Percentiles rank a stretch among this genome's conserved stretches.
These are phyloP conservation scores for Cytospora mali DNA, from an alignment of 2,329 filamentous ascomycete species.

Conservation along the genomic window DNA sequence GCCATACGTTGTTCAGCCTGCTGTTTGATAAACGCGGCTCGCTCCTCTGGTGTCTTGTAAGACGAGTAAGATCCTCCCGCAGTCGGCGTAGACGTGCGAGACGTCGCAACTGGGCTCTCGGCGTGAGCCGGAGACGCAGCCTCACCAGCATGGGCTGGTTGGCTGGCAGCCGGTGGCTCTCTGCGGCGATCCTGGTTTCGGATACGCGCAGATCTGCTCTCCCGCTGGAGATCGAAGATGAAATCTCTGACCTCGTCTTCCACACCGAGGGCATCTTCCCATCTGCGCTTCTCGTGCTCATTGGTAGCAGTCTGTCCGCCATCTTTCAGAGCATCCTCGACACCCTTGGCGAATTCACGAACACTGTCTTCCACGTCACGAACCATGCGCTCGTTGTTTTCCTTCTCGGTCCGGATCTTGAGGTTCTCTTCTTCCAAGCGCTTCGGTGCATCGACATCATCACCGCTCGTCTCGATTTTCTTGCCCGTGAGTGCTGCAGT, in stretches of 20 bases:
- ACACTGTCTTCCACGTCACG: slow-evolving; percentile 96
- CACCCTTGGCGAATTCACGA: slow-evolving; percentile 78
- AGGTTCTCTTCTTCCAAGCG: slow-evolving; percentile 87
- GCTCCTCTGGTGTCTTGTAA: slow-evolving; percentile 89
- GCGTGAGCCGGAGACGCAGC: slow-evolving; percentile 49
- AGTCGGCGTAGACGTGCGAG: slow-evolving; percentile 56
- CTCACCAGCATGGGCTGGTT: slow-evolving; percentile 47
- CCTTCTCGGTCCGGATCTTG: slow-evolving; percentile 79
- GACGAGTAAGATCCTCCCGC: slow-evolving; percentile 72
- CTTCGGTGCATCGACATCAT: slow-evolving; percentile 78
- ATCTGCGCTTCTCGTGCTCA: slow-evolving; percentile 88
- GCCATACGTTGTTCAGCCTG: slow-evolving; percentile 97
- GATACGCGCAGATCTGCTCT: slow-evolving; percentile 75
- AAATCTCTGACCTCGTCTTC: slow-evolving; percentile 97
- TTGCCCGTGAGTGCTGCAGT: slow-evolving; percentile 89
- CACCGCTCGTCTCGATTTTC: slow-evolving; percentile 68
- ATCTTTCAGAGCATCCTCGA: slow-evolving; percentile 88
- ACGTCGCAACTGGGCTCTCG: slow-evolving; percentile 56
- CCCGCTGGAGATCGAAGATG: slow-evolving; percentile 92
- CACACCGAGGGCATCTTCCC: slow-evolving; percentile 94
- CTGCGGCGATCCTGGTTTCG: slow-evolving; percentile 59
- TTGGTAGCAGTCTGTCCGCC: slow-evolving; percentile 72
- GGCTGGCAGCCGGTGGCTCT: slow-evolving; percentile 45
- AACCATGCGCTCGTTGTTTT: slow-evolving; percentile 96
- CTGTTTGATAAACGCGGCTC: slow-evolving; percentile 94